phyloP scores from a whole-genome alignment of 2,329 filamentous ascomycete species.

The Cadophora sp. region DNA sequence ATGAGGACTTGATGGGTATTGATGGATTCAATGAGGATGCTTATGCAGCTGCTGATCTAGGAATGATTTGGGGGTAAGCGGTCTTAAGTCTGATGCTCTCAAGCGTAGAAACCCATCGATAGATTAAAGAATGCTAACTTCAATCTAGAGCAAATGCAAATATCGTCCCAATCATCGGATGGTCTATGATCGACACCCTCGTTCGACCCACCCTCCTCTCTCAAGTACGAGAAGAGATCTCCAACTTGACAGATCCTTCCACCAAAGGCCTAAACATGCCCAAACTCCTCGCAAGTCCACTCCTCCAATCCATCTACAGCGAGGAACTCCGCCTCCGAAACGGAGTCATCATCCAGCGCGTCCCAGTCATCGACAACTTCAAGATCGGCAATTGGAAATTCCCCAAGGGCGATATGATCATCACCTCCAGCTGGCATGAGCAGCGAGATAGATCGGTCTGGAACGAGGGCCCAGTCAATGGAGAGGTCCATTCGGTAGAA shows the following conservation, averaged over 20 bases:
- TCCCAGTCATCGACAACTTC: slow-evolving; percentile 37
- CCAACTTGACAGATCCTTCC: slow-evolving; percentile 11
- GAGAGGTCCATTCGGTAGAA: slow-evolving; percentile 40
- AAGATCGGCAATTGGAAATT: slow-evolving; percentile 42
- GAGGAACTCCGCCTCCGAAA: slow-evolving; percentile 46
- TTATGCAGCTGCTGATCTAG: slow-evolving; percentile 34
- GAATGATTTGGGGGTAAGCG: slow-evolving; percentile 38
- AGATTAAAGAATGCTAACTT: slow-evolving; percentile 16
- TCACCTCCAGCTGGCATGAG: slow-evolving; percentile 40
- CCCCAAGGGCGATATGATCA: slow-evolving; percentile 39
- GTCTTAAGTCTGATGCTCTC: background rate
- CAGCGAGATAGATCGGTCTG: slow-evolving; percentile 43
- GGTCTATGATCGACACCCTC: slow-evolving; percentile 41
- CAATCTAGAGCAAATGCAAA: slow-evolving; percentile 39
- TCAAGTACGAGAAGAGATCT: slow-evolving; percentile 38
- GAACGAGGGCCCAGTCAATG: slow-evolving; percentile 40
- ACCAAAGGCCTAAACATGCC: slow-evolving; percentile 24
- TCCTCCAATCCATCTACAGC: slow-evolving; percentile 48
- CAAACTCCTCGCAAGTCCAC: slow-evolving; percentile 35
- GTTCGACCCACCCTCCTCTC: slow-evolving; percentile 33
- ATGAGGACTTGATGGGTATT: slow-evolving; percentile 17
- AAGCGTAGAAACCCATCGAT: background rate
- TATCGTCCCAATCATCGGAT: slow-evolving; percentile 38
- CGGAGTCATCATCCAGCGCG: slow-evolving; percentile 31
- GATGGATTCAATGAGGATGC: slow-evolving; percentile 25